Conservation (phyloP, 495 filamentous ascomycete species). For the Cladorrhinum samala region DNA sequence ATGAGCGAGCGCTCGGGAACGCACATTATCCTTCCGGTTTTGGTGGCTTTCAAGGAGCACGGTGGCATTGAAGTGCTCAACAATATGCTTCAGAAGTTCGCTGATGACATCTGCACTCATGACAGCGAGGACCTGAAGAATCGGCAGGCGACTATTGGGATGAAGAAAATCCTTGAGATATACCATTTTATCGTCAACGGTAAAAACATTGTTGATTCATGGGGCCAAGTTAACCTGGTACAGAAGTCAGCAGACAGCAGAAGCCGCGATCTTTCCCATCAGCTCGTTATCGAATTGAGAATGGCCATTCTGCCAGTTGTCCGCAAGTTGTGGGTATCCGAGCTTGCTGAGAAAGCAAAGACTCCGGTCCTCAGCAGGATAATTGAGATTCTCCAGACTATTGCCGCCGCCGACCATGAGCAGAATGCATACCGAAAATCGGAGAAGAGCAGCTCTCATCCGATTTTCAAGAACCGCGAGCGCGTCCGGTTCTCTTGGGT, state of each 20-base stretch:
- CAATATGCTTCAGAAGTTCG: constrained; percentile 65
- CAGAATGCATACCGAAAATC: constrained; percentile 53
- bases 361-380: constrained; percentile 69
- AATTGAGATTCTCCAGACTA: constrained; percentile 75
- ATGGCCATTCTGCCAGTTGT: constrained; percentile 76
- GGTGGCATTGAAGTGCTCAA: constrained; percentile 71
- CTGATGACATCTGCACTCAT: constrained; percentile 51
- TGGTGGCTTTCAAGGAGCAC: constrained; percentile 77
- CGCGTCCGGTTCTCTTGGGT: constrained; percentile 25
- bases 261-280: constrained; percentile 58
- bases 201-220: constrained; percentile 72
- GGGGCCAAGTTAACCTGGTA: constrained; percentile 56
- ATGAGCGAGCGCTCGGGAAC: constrained; percentile 51
- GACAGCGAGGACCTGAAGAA: constrained; percentile 30
- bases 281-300: constrained; percentile 84
- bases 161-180: constrained; percentile 79
- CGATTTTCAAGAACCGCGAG: constrained; percentile 23
- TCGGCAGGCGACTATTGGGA: constrained; percentile 45
- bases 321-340: constrained; percentile 74
- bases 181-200: constrained; percentile 69
- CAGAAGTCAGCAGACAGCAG: constrained; percentile 43
- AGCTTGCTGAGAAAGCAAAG: constrained; percentile 70
- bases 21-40: constrained; percentile 69
- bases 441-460: constrained; percentile 16
- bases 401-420: constrained; percentile 73